Conservation (phyloP, 345 rosid genomes). For the Stellera chamaejasme region DNA sequence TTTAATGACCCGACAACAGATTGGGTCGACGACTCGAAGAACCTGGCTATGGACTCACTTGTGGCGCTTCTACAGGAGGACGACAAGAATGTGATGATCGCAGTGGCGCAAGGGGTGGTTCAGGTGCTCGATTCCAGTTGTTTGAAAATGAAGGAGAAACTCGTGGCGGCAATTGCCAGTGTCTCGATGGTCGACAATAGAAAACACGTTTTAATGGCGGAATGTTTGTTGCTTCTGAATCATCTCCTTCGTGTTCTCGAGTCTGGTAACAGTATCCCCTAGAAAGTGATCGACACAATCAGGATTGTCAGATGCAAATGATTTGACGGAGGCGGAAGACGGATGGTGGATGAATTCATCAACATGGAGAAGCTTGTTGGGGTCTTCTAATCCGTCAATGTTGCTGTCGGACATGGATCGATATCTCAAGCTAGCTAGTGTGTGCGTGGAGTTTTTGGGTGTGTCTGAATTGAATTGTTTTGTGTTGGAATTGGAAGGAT, state of each 20-base stretch:
- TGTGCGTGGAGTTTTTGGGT: too few species aligned
- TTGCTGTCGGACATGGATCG: too few species aligned
- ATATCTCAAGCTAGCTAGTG: too few species aligned
- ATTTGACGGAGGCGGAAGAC: too few species aligned
- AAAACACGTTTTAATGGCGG: constrained; percentile 63
- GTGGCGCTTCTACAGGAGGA: constrained; percentile 43
- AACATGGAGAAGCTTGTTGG: too few species aligned
- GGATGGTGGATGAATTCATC: too few species aligned
- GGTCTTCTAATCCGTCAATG: too few species aligned
- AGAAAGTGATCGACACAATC: too few species aligned
- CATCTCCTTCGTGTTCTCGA: constrained; percentile 74
- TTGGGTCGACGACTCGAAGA: constrained; percentile 68
- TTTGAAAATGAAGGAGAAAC: constrained; percentile 57
- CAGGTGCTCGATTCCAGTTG: constrained; percentile 71
- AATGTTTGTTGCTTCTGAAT: constrained; percentile 64
- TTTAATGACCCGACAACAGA: constrained; percentile 68
- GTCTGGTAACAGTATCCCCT: constrained; percentile 79
- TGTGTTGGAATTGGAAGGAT: too few species aligned
- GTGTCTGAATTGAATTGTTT: too few species aligned
- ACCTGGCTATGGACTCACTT: constrained; percentile 64
- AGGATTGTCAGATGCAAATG: too few species aligned
- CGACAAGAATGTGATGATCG: constrained; percentile 86
- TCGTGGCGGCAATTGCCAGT: constrained; percentile 60
- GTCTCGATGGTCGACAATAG: constrained; percentile 72
- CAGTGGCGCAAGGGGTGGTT: constrained; percentile 82